A percentile compares a stretch with the other conserved stretches of the same genome.
phyloP scores from a whole-genome alignment of 208 protist species.

The Trypanosoma congolense region DNA sequence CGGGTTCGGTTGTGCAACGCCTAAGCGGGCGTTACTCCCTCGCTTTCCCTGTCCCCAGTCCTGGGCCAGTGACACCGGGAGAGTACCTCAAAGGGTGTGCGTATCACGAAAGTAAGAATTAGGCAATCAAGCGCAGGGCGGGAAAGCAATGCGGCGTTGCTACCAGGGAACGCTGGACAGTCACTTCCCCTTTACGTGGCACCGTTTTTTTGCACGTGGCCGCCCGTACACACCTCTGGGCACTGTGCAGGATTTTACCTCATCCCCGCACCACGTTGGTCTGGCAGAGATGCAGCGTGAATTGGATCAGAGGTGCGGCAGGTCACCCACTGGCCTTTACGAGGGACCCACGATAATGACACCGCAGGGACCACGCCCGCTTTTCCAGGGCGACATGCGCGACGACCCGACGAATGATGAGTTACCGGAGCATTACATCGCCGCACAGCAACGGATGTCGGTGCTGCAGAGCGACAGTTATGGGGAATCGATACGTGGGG shows the following conservation, averaged over 20 bases:
- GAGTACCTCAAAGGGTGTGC: no score
- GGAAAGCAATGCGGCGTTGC: neutral
- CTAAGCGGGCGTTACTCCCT: no score
- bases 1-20: no score
- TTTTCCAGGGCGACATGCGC: conserved; percentile 36
- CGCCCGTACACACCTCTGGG: conserved; percentile 58
- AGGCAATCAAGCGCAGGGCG: no score
- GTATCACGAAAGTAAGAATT: no score
- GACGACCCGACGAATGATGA: conserved; percentile 35
- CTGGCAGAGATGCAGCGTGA: conserved; percentile 55
- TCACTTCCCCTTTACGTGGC: neutral
- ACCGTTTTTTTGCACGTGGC: conserved; percentile 33
- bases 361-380: conserved; percentile 25
- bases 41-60: no score
- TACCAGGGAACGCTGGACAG: neutral
- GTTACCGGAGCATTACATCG: conserved; percentile 37
- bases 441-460: conserved; percentile 45
- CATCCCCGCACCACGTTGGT: conserved; percentile 38
- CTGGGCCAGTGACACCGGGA: no score
- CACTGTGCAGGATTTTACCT: conserved; percentile 66
- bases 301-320: conserved; percentile 33
- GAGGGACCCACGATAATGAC: conserved; percentile 51
- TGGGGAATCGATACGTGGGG: conserved; percentile 39
- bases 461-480: conserved; percentile 50
- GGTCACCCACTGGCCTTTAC: conserved; percentile 35